Conservation (phyloP, 2,329 filamentous ascomycete species). For the Peltaster fructicola region DNA sequence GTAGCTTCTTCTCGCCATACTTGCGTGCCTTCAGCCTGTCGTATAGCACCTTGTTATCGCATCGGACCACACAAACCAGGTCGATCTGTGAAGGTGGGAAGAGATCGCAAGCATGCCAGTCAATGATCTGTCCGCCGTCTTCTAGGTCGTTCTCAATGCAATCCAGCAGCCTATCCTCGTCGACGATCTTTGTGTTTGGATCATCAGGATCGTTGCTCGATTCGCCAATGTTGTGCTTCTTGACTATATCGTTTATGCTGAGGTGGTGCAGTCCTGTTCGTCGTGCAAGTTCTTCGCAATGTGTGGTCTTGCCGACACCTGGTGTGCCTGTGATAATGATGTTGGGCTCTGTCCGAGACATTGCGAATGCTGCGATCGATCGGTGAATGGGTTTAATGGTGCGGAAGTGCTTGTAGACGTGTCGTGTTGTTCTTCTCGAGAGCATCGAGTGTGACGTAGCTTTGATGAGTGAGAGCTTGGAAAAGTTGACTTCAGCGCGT, state of each 20-base stretch:
- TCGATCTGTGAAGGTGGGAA: conserved; percentile 92
- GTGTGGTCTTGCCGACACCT: conserved; percentile 87
- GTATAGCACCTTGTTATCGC: conserved; percentile 63
- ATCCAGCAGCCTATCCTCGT: conserved; percentile 86
- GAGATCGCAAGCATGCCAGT: conserved; percentile 95
- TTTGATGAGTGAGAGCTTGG: conserved; percentile 1
- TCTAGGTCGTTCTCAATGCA: conserved; percentile 68
- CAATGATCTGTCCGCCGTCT: conserved; percentile 70
- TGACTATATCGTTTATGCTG: conserved; percentile 79
- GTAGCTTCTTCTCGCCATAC: conserved; percentile 71
- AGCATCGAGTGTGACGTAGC: conserved; percentile 3
- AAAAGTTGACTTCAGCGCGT: too few relatives aligned
- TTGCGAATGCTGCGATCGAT: too few relatives aligned
- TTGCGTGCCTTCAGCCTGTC: conserved; percentile 64
- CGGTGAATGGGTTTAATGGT: not conserved
- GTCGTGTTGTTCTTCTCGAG: not conserved
- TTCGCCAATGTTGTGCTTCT: conserved; percentile 73
- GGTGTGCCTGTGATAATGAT: conserved; percentile 92
- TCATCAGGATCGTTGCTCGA: conserved; percentile 58
- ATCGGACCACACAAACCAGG: conserved; percentile 77
- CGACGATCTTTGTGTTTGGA: conserved; percentile 76
- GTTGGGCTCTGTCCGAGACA: conserved; percentile 46
- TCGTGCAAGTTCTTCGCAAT: conserved; percentile 65
- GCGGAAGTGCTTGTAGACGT: not conserved
- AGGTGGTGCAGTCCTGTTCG: conserved; percentile 65